A percentile compares a stretch with the other conserved stretches of the same genome.
Evolutionary conservation across 1,284 basidiomycete species (phyloP).

Genomic region (Meripilus lineatus): DNA sequence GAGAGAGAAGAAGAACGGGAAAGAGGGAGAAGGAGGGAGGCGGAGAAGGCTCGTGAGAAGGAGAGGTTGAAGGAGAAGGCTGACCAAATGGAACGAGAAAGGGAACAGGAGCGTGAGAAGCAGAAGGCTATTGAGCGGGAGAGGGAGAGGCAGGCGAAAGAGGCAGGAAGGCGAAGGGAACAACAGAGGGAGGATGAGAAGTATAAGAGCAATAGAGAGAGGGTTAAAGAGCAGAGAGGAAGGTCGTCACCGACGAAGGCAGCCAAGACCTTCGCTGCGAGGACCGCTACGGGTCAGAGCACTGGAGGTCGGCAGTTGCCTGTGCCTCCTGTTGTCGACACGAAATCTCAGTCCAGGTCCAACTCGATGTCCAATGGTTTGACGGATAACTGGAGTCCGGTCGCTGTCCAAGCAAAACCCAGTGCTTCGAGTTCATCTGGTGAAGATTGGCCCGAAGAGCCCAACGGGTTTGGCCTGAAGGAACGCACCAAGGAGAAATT

Average conservation of each 20-base stretch:
- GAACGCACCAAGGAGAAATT: conserved; percentile 3
- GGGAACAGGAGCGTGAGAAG: conserved; percentile 7
- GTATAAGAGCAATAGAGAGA: too few species aligned
- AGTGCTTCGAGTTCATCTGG: conserved; percentile 21
- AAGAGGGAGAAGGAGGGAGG: neutral
- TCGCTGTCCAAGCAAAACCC: conserved; percentile 15
- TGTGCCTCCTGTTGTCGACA: conserved; percentile 19
- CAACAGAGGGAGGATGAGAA: too few species aligned
- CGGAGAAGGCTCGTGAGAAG: conserved; percentile 14
- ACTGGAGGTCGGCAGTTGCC: conserved; percentile 12
- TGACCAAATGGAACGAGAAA: conserved; percentile 8
- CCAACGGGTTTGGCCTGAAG: conserved; percentile 20
- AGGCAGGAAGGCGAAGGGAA: neutral
- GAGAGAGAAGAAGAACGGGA: conserved; percentile 17
- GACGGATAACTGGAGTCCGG: conserved; percentile 32
- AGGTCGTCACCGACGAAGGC: conserved; percentile 15
- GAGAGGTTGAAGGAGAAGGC: conserved; percentile 14
- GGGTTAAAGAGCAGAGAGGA: neutral
- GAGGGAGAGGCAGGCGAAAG: conserved; percentile 3
- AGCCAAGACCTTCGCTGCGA: conserved; percentile 21
- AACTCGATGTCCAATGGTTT: conserved; percentile 23
- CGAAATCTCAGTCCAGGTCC: conserved; percentile 11
- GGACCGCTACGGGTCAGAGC: conserved; percentile 15
- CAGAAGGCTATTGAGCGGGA: conserved; percentile 11
- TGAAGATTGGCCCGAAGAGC: conserved; percentile 34